Conservation (phyloP, 2,329 filamentous ascomycete genomes). For the Colletotrichum sp. region DNA sequence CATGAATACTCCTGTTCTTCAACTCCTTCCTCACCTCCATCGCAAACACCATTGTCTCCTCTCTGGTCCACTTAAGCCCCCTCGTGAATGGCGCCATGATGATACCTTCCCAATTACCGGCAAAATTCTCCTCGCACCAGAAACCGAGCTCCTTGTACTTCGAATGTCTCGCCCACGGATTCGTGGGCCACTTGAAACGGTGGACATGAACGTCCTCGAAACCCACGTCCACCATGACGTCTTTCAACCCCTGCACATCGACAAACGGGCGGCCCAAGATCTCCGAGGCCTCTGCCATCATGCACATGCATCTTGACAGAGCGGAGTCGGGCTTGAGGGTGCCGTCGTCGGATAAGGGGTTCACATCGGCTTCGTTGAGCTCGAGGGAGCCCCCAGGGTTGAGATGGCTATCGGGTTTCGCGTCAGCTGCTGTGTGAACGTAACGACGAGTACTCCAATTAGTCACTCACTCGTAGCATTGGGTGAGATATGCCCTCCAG, state of each 20-base stretch:
- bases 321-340: conserved; percentile 37
- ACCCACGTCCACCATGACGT: conserved; percentile 53
- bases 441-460: not conserved
- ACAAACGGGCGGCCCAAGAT: conserved; percentile 41
- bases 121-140: not conserved
- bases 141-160: conserved; percentile 56
- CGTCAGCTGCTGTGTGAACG: not conserved
- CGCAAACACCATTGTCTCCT: not conserved
- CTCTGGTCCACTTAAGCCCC: not conserved
- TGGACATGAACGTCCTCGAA: conserved; percentile 56
- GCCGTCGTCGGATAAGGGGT: conserved; percentile 36
- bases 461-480: conserved; percentile 40
- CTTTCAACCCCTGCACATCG: conserved; percentile 36
- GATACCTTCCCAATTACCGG: not conserved
- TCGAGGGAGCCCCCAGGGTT: conserved; percentile 47
- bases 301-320: conserved; percentile 31
- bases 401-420: conserved; percentile 26
- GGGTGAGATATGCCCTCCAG: conserved; percentile 49
- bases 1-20: conserved; percentile 25
- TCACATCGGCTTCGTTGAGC: conserved; percentile 16
- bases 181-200: conserved; percentile 53
- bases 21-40: conserved; percentile 23
- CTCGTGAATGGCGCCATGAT: conserved; percentile 22
- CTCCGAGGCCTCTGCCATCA: conserved; percentile 37
- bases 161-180: conserved; percentile 54